These are phyloP conservation scores for Craterostigma plantagineum DNA, from an alignment of 257 asterid genomes.

Conservation along the genomic window DNA sequence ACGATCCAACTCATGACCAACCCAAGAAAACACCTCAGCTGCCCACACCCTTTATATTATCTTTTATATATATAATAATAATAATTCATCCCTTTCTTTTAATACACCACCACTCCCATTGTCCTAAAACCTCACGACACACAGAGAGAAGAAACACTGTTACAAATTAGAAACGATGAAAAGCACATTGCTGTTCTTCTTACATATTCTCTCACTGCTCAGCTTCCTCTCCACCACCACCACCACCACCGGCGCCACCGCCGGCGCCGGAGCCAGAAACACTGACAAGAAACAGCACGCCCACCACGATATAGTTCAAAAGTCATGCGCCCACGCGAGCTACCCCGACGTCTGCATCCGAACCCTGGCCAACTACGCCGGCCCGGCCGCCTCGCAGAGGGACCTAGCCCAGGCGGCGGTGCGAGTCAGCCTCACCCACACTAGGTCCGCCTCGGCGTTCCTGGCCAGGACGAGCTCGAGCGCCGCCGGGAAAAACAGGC, in stretches of 20 bases:
- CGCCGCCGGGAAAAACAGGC: constrained; percentile 33
- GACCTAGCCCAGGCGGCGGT: constrained; percentile 65
- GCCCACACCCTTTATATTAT: no score
- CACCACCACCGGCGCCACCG: constrained; percentile 8
- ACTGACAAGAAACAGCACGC: neutral
- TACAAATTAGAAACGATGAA: no score
- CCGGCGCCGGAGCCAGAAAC: constrained; percentile 1
- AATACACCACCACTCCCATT: constrained; percentile 4
- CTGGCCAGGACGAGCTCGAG: constrained; percentile 20
- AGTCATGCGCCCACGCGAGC: constrained; percentile 76
- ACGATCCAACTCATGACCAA: no score
- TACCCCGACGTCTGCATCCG: constrained; percentile 71
- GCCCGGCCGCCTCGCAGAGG: constrained; percentile 46
- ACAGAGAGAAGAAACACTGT: no score
- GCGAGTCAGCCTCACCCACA: constrained; percentile 43
- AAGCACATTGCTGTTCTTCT: no score
- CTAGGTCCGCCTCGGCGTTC: constrained; percentile 20
- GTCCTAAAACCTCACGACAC: constrained; percentile 10
- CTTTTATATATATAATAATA: no score
- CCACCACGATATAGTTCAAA: constrained; percentile 27
- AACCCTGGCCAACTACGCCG: constrained; percentile 55
- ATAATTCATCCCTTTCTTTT: no score
- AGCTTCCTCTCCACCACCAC: constrained; percentile 4
- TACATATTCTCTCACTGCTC: constrained; percentile 6
- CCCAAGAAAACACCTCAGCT: no score